These are phyloP conservation scores for Sextonia rubra DNA, from an alignment of 164 flowering plant species.

Conservation along the genomic window DNA sequence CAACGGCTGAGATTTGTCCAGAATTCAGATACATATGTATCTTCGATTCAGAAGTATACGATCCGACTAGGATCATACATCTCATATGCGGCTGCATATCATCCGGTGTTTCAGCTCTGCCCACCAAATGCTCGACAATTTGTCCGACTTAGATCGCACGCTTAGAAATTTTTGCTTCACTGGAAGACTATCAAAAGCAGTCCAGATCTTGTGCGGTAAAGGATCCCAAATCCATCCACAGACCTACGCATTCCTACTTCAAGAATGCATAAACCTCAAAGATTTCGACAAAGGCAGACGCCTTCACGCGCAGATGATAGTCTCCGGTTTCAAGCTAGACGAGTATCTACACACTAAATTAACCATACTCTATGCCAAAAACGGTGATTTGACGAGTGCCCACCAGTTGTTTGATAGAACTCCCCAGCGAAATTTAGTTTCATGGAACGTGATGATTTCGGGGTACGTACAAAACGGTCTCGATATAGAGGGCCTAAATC, in stretches of 20 bases:
- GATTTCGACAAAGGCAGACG: conserved; percentile 42
- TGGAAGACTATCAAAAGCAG: conserved; percentile 60
- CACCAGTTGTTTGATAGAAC: conserved; percentile 36
- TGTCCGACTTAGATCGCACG: conserved; percentile 32
- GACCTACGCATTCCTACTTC: conserved; percentile 66
- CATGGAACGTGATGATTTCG: conserved; percentile 75
- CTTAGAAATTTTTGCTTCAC: conserved; percentile 49
- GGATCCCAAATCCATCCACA: conserved; percentile 29
- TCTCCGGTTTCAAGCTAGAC: conserved; percentile 46
- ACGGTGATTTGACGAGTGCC: conserved; percentile 52
- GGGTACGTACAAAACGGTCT: conserved; percentile 68
- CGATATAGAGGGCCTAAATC: conserved; percentile 43
- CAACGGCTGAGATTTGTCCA: too few relatives aligned
- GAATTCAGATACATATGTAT: too few relatives aligned
- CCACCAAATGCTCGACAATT: conserved; percentile 21
- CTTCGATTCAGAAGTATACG: too few relatives aligned
- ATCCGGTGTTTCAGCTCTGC: conserved; percentile 40
- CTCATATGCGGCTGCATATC: conserved; percentile 5
- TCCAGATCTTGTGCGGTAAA: conserved; percentile 45
- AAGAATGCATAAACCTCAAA: conserved; percentile 65
- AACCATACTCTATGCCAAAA: conserved; percentile 62
- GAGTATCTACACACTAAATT: conserved; percentile 60
- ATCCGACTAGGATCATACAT: too few relatives aligned
- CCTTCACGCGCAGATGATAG: conserved; percentile 69
- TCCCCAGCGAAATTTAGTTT: conserved; percentile 33